Conservation (phyloP, 2,329 filamentous ascomycete species). For the Hymenoscyphus albidus region DNA sequence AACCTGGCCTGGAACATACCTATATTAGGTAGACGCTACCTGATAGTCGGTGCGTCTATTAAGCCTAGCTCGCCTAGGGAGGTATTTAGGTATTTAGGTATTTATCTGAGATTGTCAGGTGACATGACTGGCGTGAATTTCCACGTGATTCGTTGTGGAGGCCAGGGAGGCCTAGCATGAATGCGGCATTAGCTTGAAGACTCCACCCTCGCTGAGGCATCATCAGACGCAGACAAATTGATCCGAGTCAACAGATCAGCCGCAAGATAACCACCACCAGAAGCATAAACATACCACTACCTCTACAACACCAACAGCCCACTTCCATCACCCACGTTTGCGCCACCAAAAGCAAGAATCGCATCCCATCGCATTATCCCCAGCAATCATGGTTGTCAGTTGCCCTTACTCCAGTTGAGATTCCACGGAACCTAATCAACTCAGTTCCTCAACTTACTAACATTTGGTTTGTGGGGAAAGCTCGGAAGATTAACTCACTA, state of each 20-base stretch:
- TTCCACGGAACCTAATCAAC: slow-evolving; percentile 40
- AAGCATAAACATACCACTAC: not conserved
- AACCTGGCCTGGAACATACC: too few species aligned
- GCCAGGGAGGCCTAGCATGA: too few species aligned
- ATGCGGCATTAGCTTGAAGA: not conserved
- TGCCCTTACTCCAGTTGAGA: slow-evolving; percentile 13
- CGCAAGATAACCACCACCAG: not conserved
- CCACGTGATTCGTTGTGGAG: not conserved
- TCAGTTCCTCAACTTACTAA: slow-evolving; percentile 64
- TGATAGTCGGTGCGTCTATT: too few species aligned
- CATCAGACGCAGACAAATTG: not conserved
- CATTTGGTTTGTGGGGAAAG: slow-evolving; percentile 69
- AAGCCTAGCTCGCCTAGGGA: too few species aligned
- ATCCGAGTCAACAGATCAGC: not conserved
- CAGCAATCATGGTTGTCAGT: slow-evolving; percentile 41
- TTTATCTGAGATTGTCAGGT: not conserved
- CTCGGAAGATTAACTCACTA: slow-evolving; percentile 91
- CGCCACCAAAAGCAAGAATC: not conserved
- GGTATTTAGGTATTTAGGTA: too few species aligned
- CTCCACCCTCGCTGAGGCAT: not conserved
- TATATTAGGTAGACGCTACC: too few species aligned
- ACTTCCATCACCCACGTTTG: not conserved
- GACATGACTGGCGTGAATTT: not conserved
- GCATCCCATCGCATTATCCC: not conserved
- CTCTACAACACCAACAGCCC: not conserved